Evolutionary conservation across 1,139 yeast genomes (phyloP).

Genomic region (Candida sojae): DNA sequence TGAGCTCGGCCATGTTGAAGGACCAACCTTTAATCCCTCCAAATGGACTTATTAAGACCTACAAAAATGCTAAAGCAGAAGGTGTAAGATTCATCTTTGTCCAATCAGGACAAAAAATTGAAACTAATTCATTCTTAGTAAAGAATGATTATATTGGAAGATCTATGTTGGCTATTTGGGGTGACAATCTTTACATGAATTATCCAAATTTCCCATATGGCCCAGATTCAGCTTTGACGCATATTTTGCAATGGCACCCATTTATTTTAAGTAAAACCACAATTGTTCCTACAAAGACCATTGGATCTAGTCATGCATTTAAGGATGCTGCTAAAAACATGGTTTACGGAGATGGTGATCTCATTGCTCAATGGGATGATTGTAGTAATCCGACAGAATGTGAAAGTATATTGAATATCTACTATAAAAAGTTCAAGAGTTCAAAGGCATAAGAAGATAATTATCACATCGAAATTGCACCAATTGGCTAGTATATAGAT

Average conservation of each 20-base stretch:
- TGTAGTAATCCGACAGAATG: constrained; percentile 53
- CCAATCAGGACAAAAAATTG: constrained; percentile 62
- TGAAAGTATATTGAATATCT: constrained; percentile 47
- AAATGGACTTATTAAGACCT: constrained; percentile 69
- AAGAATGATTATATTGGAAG: constrained; percentile 64
- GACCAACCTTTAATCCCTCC: constrained; percentile 73
- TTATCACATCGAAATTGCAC: background rate
- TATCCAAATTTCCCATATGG: constrained; percentile 63
- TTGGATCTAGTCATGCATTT: constrained; percentile 30
- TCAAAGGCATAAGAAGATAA: constrained; percentile 6
- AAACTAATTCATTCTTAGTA: constrained; percentile 68
- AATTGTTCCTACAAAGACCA: constrained; percentile 58
- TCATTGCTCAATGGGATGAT: constrained; percentile 60
- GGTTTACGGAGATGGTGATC: constrained; percentile 61
- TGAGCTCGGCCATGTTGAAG: constrained; percentile 59
- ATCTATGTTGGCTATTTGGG: constrained; percentile 74
- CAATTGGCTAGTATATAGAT: background rate
- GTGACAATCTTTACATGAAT: constrained; percentile 64
- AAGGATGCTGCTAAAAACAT: constrained; percentile 27
- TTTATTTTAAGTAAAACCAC: constrained; percentile 69
- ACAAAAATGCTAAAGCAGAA: constrained; percentile 56
- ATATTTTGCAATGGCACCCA: constrained; percentile 94
- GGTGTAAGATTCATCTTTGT: constrained; percentile 62
- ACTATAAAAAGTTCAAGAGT: constrained; percentile 22
- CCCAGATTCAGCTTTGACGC: constrained; percentile 72